Percentiles rank a stretch among this genome's conserved stretches.
Conservation (phyloP, 2,329 filamentous ascomycete genomes). For the Orbilia blumenaviensis region DNA sequence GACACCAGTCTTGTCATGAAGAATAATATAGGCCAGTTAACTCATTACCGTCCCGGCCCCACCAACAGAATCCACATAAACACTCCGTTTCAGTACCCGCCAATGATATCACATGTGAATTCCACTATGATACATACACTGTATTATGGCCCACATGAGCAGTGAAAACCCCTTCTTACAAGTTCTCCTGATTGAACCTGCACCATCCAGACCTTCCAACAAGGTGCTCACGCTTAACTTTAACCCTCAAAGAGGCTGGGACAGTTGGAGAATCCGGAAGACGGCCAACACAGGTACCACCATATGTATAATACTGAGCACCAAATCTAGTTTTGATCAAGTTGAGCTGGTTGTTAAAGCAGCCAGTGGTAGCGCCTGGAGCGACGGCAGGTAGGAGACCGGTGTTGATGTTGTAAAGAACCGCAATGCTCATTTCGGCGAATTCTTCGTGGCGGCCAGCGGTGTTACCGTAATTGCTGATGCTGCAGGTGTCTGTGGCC, state of each 20-base stretch:
- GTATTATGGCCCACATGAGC: background rate
- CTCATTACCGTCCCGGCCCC: too few species aligned
- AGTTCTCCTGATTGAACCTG: constrained; percentile 18
- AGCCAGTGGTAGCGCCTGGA: constrained; percentile 29
- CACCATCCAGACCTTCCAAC: constrained; percentile 28
- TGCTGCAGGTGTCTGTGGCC: constrained; percentile 24
- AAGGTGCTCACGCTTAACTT: constrained; percentile 27
- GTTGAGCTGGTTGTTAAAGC: constrained; percentile 37
- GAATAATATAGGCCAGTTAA: too few species aligned
- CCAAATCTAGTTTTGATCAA: constrained; percentile 33
- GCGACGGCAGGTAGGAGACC: constrained; percentile 27
- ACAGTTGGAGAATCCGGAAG: constrained; percentile 16
- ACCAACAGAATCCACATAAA: too few species aligned
- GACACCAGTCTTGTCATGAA: too few species aligned
- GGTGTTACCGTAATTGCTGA: constrained; percentile 28
- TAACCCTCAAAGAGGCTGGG: constrained; percentile 12
- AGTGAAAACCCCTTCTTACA: background rate
- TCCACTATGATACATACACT: too few species aligned
- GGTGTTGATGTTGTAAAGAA: constrained; percentile 35
- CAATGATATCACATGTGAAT: too few species aligned
- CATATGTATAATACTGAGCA: constrained; percentile 18
- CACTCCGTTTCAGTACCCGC: background rate
- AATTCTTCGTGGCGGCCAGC: constrained; percentile 40
- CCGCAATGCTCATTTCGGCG: constrained; percentile 32
- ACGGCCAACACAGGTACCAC: constrained; percentile 36